Base-by-base conservation (phyloP, 2,329 filamentous ascomycete species). In the Fusarium sp. region DNA sequence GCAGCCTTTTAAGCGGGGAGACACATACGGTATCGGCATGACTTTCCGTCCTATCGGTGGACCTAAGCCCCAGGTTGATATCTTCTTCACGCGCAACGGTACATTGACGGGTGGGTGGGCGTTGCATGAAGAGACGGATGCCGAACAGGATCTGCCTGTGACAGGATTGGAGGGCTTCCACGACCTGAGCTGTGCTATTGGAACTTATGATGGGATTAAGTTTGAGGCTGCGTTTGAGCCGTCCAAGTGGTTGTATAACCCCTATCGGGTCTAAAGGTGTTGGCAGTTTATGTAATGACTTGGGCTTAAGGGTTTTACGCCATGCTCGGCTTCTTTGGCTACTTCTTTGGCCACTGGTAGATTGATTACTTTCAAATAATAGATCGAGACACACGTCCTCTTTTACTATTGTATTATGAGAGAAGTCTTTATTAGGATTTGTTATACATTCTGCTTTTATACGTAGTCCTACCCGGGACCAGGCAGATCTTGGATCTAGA, bases 11-110 rank as follows among this genome's bases (percentile, higher is more conserved):
- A 77, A 80, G n/a, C 79, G 80, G 0, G 91, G 90, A 17, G 88
- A 93, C 72, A 89, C 87, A 7, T 84, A 93, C 11, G 93, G 92
- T 1, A 79, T 95, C 15, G 92, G 92, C 5, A 92, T 95, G 85
- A 86, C 81, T 3, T 88, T 93, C 63, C 71, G 74, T 7, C 76
- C 82, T 62, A 66, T 77, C 58, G 70, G 72, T 66, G 68, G 65
- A 14, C 58, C 71, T 6, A 72, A 72, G 57, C 75, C 75, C n/a
- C 72, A 76, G 45, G 77, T 80, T 10, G 80, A 75, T 17, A 74
- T 82, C 59, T 94, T 95, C 79, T 88, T 95, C 63, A 94, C 92
- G 14, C 81, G 89, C 40, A 86, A 93, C 69, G 93, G 92, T 2
- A 77, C 74, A 55, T 81, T 82, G 65, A 83, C 80, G 1, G 90